These are phyloP conservation scores for Irpex rosettiformis DNA, from an alignment of 1,284 basidiomycete genomes.

Conservation along the genomic window DNA sequence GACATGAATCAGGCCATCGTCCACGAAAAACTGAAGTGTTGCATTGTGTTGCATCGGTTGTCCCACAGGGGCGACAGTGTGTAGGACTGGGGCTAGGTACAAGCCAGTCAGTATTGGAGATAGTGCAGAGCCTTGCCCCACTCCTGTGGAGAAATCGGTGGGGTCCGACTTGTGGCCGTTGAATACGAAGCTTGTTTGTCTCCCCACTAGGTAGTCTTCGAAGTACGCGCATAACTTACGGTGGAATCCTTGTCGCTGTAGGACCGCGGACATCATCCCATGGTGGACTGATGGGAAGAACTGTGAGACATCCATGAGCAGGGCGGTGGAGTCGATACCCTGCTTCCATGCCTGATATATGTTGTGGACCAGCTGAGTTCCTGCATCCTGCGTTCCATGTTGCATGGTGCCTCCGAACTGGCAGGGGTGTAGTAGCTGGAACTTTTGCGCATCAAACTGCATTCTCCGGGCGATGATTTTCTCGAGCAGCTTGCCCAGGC, in stretches of 20 bases:
- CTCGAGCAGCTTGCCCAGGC: neutral
- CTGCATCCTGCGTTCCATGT: neutral
- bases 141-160: neutral
- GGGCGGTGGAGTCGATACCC: neutral
- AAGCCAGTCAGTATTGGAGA: neutral
- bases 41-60: neutral
- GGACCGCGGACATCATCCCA: neutral
- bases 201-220: neutral
- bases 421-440: neutral
- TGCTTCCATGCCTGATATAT: neutral
- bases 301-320: neutral
- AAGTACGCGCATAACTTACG: neutral
- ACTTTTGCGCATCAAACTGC: neutral
- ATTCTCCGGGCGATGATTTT: neutral
- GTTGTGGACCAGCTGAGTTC: neutral
- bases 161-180: neutral
- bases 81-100: neutral
- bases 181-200: neutral
- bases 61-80: neutral
- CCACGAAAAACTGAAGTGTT: neutral
- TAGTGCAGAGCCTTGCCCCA: neutral
- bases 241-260: neutral
- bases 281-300: neutral
- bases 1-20: neutral
- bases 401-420: neutral